phyloP scores from a whole-genome alignment of 257 asterid species.

The Solanum verrucosum region DNA sequence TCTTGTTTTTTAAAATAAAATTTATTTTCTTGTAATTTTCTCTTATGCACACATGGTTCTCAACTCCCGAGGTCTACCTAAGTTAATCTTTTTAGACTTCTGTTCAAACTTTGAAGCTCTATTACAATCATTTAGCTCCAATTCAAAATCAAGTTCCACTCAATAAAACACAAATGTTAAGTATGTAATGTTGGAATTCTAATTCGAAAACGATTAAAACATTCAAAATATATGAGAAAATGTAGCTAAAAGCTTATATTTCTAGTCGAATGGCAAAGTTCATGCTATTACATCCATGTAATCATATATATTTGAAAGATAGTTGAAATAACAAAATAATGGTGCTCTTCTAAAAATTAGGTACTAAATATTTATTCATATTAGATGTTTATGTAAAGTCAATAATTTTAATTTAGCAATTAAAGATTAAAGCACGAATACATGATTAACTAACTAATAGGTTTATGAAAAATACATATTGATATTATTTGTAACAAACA shows the following conservation, averaged over 20 bases:
- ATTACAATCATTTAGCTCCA: too few relatives aligned
- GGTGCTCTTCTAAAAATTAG: neutral
- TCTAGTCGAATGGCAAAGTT: neutral
- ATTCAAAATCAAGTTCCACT: too few relatives aligned
- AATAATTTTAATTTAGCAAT: too few relatives aligned
- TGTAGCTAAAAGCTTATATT: too few relatives aligned
- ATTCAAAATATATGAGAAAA: neutral
- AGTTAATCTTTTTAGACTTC: too few relatives aligned
- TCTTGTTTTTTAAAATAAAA: too few relatives aligned
- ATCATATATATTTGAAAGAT: neutral
- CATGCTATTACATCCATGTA: neutral
- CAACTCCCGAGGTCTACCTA: too few relatives aligned
- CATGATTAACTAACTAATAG: neutral
- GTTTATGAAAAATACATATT: neutral
- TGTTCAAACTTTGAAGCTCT: too few relatives aligned
- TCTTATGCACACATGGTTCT: too few relatives aligned
- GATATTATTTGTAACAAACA: accelerated
- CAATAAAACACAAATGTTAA: too few relatives aligned
- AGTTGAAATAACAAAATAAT: neutral
- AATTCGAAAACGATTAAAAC: neutral
- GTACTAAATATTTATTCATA: neutral
- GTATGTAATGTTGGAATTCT: too few relatives aligned
- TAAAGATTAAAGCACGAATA: neutral
- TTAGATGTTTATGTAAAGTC: neutral
- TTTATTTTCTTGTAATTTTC: too few relatives aligned